Percentiles rank a stretch among this genome's conserved stretches.
These are phyloP conservation scores for Picochlorum sp. DNA, from an alignment of 139 green algal genomes.

Conservation along the genomic window DNA sequence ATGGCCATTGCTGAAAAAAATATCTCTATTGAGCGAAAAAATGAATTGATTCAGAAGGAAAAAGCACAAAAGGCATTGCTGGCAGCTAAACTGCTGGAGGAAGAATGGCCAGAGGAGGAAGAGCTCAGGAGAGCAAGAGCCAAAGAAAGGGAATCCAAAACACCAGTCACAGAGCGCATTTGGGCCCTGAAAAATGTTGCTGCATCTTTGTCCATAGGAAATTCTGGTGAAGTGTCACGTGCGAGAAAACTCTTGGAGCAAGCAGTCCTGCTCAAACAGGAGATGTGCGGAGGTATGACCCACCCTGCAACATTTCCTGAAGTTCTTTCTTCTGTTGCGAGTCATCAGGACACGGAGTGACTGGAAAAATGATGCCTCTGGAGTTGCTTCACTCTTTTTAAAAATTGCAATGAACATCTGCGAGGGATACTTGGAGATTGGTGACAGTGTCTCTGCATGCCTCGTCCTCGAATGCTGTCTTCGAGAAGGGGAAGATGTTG, in stretches of 20 bases:
- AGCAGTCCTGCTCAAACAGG: slow-evolving; percentile 41
- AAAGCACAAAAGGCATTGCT: slow-evolving; percentile 10
- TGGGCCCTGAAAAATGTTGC: slow-evolving; percentile 53
- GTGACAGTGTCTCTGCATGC: slow-evolving; percentile 22
- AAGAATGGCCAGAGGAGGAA: slow-evolving; percentile 45
- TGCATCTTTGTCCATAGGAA: slow-evolving; percentile 31
- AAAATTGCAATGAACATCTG: slow-evolving; percentile 19
- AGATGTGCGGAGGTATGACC: slow-evolving; percentile 19
- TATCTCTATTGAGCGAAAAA: slow-evolving; percentile 16
- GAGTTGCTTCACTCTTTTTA: slow-evolving; percentile 21
- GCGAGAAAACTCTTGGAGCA: slow-evolving; percentile 35
- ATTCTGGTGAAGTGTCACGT: slow-evolving; percentile 18
- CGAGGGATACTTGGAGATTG: slow-evolving; percentile 11
- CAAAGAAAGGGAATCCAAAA: slow-evolving; percentile 34
- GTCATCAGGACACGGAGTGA: slow-evolving; percentile 18
- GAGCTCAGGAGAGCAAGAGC: slow-evolving; percentile 28
- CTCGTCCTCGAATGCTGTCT: slow-evolving; percentile 32
- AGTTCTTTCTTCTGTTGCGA: slow-evolving; percentile 24
- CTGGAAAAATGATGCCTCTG: slow-evolving; percentile 30
- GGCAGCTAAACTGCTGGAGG: slow-evolving; percentile 39
- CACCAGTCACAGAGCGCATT: slow-evolving; percentile 39
- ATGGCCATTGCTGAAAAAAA: slow-evolving; percentile 23
- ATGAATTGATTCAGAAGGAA: slow-evolving; percentile 19
- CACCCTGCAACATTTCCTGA: slow-evolving; percentile 40
- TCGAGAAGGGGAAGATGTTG: slow-evolving; percentile 19